Base-by-base conservation (phyloP, 345 rosid species). In the Mangifera indica region DNA sequence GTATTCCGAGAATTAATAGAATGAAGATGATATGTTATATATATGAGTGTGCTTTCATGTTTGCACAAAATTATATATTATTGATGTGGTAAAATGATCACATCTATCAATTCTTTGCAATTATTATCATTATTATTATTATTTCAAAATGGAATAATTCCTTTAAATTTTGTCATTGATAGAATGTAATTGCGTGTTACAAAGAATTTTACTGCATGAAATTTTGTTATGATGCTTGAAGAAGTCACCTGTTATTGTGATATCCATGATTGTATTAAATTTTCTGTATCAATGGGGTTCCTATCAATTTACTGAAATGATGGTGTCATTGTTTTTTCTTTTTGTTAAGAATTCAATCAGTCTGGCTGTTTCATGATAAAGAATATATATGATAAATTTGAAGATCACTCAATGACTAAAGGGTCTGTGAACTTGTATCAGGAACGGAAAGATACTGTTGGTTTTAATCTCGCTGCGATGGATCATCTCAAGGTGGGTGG, bases 391-490 rank as follows among this genome's bases (percentile, higher is more conserved):
- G 29, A n/a, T n/a, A n/a, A n/a, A n/a, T n/a, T n/a, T n/a, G n/a
- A n/a, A n/a, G n/a, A 12, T 45, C 34, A 26, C 14, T 53, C 40
- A 46, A 68, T 72, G 25, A 67, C 67, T 60, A 48, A 21, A 54
- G 63, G 40, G 46, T 13, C 2, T 26, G 34, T 67, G 66, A 49
- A 10, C 56, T 42, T 85, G 72, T 73, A 18, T 63, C 87, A 92
- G 98, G 97, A 85, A 78, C 83, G 84, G 83, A 96, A 91, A 77
- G 99, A 93, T 80, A 93, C 85, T 18, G 76, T 93, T 51, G 96
- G 97, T 49, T 93, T 88, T 81, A 96, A 93, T 73, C 90, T 96
- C 76, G 97, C 99, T 0, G 98, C 93, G 58, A 88, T 91, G 97
- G 93, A 96, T 85, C 99, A 96, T 87, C 79, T 93, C 15, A 89